These are phyloP conservation scores for Trichomonas gallinae DNA, from an alignment of 208 protist genomes.

Conservation along the genomic window DNA sequence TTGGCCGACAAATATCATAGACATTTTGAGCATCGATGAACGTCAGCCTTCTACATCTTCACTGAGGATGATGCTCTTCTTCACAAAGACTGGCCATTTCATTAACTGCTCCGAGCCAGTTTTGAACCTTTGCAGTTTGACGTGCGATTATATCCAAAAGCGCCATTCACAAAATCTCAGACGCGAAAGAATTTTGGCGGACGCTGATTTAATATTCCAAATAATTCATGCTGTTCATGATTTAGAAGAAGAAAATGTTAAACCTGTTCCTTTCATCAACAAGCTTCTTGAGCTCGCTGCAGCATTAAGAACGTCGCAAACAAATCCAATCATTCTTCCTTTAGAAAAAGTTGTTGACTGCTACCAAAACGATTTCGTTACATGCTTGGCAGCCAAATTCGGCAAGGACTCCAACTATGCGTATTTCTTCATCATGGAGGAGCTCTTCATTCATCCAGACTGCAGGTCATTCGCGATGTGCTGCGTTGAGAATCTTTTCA, in stretches of 20 bases:
- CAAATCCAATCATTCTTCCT: background rate
- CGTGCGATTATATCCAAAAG: background rate
- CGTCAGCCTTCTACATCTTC: background rate
- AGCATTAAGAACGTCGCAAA: background rate
- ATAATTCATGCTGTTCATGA: background rate
- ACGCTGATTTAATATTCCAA: background rate
- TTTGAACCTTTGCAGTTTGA: background rate
- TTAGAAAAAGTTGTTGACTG: background rate
- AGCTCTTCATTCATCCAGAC: background rate
- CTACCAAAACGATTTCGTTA: background rate
- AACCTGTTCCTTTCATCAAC: background rate
- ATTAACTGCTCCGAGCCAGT: background rate
- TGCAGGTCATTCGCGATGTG: background rate
- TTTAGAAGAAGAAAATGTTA: background rate
- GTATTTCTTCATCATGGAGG: background rate
- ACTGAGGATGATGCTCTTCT: background rate
- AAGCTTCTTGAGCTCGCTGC: background rate
- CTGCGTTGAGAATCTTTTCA: background rate
- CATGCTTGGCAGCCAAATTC: background rate
- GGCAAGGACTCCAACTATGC: background rate
- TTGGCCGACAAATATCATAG: background rate
- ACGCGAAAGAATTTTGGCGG: background rate
- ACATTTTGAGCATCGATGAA: background rate
- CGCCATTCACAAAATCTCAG: background rate
- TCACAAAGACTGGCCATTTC: background rate